phyloP scores from a whole-genome alignment of 257 asterid genomes.

The Voacanga thouarsii region DNA sequence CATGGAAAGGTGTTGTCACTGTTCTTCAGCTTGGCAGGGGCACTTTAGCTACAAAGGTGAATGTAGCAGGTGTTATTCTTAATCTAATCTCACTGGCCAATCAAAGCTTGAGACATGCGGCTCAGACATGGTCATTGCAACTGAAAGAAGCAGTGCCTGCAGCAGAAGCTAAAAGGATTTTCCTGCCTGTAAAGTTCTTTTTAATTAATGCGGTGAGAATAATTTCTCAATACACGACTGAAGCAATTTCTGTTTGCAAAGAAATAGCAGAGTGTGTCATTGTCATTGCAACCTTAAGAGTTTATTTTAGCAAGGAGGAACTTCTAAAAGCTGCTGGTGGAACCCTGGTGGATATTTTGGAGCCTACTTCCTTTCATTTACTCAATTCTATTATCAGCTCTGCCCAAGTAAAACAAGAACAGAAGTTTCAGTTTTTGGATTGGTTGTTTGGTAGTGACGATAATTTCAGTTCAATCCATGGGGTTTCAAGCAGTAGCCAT shows the following conservation, averaged over 20 bases:
- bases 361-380: constrained; percentile 81
- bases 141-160: constrained; percentile 46
- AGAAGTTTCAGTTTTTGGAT: constrained; percentile 67
- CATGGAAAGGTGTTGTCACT: constrained; percentile 95
- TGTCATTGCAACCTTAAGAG: constrained; percentile 62
- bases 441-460: constrained; percentile 54
- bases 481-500: constrained; percentile 13
- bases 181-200: constrained; percentile 89
- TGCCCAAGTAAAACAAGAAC: constrained; percentile 58
- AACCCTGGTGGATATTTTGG: constrained; percentile 68
- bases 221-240: constrained; percentile 71
- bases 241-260: constrained; percentile 63
- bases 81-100: constrained; percentile 74
- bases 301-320: constrained; percentile 60
- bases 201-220: constrained; percentile 91
- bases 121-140: constrained; percentile 68
- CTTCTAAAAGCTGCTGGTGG: constrained; percentile 58
- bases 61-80: constrained; percentile 55
- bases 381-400: constrained; percentile 75
- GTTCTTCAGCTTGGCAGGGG: constrained; percentile 92
- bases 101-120: constrained; percentile 68
- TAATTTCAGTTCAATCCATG: constrained; percentile 28
- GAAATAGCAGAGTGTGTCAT: constrained; percentile 65
- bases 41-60: constrained; percentile 67
- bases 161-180: constrained; percentile 80